A percentile compares a stretch with the other conserved stretches of the same genome.
Conservation (phyloP, 192 early-diverging fungal species). For the Linnemannia hyalina region DNA sequence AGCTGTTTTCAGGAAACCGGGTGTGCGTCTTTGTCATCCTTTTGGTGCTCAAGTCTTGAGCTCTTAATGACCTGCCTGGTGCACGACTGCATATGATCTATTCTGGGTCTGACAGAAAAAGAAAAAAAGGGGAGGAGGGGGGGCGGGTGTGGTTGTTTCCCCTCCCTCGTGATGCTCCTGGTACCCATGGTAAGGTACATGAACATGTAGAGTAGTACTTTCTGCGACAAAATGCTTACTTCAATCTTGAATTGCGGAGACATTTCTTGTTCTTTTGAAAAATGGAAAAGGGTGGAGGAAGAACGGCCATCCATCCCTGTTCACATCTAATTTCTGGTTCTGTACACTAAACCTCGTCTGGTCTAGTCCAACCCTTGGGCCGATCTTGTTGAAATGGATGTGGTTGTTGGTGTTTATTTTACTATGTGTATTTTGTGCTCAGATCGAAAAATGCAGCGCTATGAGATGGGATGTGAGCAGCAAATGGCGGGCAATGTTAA, state of each 20-base stretch:
- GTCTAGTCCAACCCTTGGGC: conserved; percentile 1
- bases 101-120: not conserved
- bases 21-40: conserved; percentile 1
- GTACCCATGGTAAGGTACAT: not conserved
- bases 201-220: not conserved
- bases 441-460: conserved; percentile 1
- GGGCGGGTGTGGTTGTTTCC: not conserved
- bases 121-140: not conserved
- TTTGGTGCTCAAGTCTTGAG: not conserved
- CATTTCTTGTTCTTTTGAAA: too few relatives aligned
- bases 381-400: not conserved
- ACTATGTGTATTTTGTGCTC: not conserved
- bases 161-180: not conserved
- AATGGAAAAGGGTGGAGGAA: too few relatives aligned
- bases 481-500: not conserved
- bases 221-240: not conserved
- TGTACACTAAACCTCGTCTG: not conserved
- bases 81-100: conserved; percentile 6
- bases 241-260: too few relatives aligned
- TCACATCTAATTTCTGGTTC: not conserved
- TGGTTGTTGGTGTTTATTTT: not conserved
- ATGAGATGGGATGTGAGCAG: conserved; percentile 1
- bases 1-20: not conserved
- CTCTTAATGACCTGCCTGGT: not conserved
- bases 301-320: not conserved